phyloP scores from a whole-genome alignment of 2,329 filamentous ascomycete species.

The Madurella fahalii region DNA sequence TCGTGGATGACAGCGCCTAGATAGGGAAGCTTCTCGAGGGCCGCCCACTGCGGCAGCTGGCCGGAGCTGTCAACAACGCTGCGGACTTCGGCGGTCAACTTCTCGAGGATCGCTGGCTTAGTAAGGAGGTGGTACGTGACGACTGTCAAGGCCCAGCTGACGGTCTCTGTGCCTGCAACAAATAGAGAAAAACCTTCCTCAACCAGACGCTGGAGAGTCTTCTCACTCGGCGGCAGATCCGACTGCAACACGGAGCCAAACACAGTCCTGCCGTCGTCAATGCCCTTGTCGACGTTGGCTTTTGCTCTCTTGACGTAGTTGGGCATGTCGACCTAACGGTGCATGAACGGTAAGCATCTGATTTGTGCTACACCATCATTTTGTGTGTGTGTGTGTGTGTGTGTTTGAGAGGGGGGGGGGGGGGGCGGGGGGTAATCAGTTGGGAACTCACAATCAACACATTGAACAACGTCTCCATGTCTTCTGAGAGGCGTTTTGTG shows the following conservation, averaged over 20 bases:
- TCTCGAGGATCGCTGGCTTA: not conserved
- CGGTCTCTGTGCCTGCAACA: conserved; percentile 4
- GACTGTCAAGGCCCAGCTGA: conserved; percentile 6
- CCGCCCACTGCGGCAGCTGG: not conserved
- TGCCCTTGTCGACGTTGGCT: not conserved
- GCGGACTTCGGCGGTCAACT: conserved; percentile 1
- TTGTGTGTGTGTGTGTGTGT: too few relatives aligned
- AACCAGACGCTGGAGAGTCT: not conserved
- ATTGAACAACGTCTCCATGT: conserved; percentile 1
- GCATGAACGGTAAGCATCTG: too few relatives aligned
- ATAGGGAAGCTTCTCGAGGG: not conserved
- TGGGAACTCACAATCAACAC: not conserved
- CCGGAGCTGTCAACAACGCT: not conserved
- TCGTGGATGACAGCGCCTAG: conserved; percentile 1
- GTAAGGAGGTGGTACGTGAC: not conserved
- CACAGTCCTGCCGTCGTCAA: not conserved
- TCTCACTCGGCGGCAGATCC: conserved; percentile 1
- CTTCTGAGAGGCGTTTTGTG: not conserved
- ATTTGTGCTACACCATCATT: too few relatives aligned
- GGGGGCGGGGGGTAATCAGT: not conserved
- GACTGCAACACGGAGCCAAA: conserved; percentile 1
- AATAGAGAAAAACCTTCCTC: conserved; percentile 2
- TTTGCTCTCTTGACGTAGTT: not conserved
- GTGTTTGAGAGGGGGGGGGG: too few relatives aligned
- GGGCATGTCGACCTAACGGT: not conserved